Base-by-base conservation (phyloP, 2,329 filamentous ascomycete species). In the Harringtonia aguacate region DNA sequence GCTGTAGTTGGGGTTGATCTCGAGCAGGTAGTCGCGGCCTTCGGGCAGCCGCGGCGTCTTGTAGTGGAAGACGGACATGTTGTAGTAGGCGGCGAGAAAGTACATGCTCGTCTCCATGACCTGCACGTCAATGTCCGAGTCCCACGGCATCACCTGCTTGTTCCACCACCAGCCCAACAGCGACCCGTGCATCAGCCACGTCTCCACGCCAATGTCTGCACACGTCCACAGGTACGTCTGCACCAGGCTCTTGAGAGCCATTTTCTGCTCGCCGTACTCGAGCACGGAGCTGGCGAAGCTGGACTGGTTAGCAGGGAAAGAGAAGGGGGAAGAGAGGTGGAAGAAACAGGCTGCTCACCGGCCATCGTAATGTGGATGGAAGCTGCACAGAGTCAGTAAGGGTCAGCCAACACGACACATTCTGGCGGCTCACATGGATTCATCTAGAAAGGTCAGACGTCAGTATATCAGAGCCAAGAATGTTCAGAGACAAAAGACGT, bases 161-260 rank as follows among this genome's bases (percentile, higher is more conserved):
- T 86, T 86, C 85, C 85, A 90, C 84, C 84, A 90, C 86, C 86
- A 92, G 8, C 85, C 86, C 28, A 92, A 66, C 27, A 90, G 65
- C n/a, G 82, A 84, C n/a, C 84, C 83, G 56, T 90, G 85, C 55
- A 86, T 84, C 47, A 90, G 75, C 86, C 86, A 90, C 7, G 85
- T 88, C 59, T 89, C 80, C 46, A 88, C 61, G 3, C 77, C 73
- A 27, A 85, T 68, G 31, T 77, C 72, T 39, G 69, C 65, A 55
- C 84, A 82, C 27, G 80, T 84, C 35, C 73, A 66, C 39, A 90
- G 68, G 58, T 88, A 90, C 24, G 84, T 79, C 53, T 80, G 76
- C 42, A 87, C 70, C 53, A 90, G 75, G 50, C 79, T 71, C 41
- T 70, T 72, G 46, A 88, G 69, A 2, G 75, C 79, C 24, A 77